phyloP scores from a whole-genome alignment of 352 stramenopile genomes.

The Peronospora tabacina region DNA sequence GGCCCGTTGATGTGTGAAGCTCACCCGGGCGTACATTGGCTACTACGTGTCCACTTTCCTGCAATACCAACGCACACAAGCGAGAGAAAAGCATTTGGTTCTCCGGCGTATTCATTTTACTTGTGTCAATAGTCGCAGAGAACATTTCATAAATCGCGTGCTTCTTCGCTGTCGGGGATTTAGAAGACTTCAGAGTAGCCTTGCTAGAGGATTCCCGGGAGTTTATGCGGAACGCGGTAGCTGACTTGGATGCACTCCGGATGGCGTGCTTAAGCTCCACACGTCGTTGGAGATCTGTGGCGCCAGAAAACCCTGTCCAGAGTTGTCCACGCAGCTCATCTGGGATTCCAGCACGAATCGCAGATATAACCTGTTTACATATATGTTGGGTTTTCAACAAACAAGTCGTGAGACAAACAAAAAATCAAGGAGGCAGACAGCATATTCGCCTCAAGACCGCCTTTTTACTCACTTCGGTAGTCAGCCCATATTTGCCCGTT shows the following conservation, averaged over 20 bases:
- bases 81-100: slow-evolving; percentile 58
- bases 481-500: slow-evolving; percentile 46
- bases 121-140: slow-evolving; percentile 35
- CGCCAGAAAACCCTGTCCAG: slow-evolving; percentile 72
- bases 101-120: slow-evolving; percentile 37
- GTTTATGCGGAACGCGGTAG: slow-evolving; percentile 24
- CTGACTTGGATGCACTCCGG: slow-evolving; percentile 42
- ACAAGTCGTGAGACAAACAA: not conserved
- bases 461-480: slow-evolving; percentile 40
- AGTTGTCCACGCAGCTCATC: slow-evolving; percentile 67
- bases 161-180: slow-evolving; percentile 21
- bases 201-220: slow-evolving; percentile 16
- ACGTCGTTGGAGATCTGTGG: slow-evolving; percentile 45
- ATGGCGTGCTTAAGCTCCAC: slow-evolving; percentile 53
- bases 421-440: not conserved
- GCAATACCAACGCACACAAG: slow-evolving; percentile 45
- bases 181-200: slow-evolving; percentile 6
- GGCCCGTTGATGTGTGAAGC: slow-evolving; percentile 20
- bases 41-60: slow-evolving; percentile 30
- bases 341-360: slow-evolving; percentile 62
- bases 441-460: not conserved
- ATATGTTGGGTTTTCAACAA: slow-evolving; percentile 1
- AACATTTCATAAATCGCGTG: slow-evolving; percentile 45
- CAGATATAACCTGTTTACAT: slow-evolving; percentile 51
- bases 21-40: slow-evolving; percentile 25